These are phyloP conservation scores for Phytophthora ramorum DNA, from an alignment of 352 stramenopile species.

Conservation along the genomic window DNA sequence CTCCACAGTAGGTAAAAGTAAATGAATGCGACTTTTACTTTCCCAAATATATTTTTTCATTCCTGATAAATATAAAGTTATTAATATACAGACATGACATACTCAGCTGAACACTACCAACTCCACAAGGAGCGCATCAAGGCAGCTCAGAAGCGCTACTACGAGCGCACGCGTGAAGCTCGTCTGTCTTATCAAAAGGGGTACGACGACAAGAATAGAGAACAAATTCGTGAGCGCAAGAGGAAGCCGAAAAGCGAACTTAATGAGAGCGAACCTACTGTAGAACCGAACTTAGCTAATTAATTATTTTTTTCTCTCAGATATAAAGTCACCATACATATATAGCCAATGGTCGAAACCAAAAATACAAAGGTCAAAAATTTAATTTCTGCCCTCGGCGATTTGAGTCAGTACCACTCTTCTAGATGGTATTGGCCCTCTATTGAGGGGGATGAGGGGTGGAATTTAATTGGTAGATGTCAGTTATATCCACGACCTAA, in stretches of 20 bases:
- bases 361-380: too few species aligned
- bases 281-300: conserved; percentile 7
- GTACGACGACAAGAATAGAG: neutral
- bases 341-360: conserved; percentile 9
- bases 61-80: conserved; percentile 18
- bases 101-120: conserved; percentile 8
- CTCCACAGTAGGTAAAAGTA: too few species aligned
- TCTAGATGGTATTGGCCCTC: conserved; percentile 11
- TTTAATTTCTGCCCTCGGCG: too few species aligned
- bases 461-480: too few species aligned
- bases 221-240: neutral
- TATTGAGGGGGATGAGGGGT: too few species aligned
- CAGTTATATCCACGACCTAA: conserved; percentile 7
- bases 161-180: neutral
- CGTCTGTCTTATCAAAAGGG: conserved; percentile 1
- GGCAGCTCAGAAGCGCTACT: conserved; percentile 6
- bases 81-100: conserved; percentile 16
- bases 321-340: conserved; percentile 9
- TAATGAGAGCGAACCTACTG: neutral
- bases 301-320: conserved; percentile 4
- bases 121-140: neutral
- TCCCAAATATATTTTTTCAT: too few species aligned
- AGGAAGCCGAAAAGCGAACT: neutral
- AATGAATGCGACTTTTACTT: too few species aligned
- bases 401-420: conserved; percentile 6